Conservation (phyloP, 192 early-diverging fungal species). For the Backusella morwellensis region DNA sequence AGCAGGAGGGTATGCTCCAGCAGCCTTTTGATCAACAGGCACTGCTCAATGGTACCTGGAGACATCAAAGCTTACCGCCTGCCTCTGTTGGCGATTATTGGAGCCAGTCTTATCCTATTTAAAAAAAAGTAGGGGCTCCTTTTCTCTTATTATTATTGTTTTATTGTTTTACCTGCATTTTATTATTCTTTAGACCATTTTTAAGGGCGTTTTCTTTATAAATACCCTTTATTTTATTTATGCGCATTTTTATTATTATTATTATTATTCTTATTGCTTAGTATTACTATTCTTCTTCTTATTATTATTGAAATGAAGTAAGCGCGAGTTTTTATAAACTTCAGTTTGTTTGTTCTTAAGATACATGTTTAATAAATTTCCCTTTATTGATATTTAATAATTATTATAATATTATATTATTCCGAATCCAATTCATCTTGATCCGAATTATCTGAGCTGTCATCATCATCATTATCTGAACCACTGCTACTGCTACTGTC, state of each 20-base stretch:
- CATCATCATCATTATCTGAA: neutral
- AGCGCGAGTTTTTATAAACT: too few species aligned
- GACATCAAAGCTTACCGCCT: conserved; percentile 17
- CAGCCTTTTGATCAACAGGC: conserved; percentile 3
- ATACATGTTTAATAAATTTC: neutral
- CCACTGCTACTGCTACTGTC: neutral
- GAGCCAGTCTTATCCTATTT: neutral
- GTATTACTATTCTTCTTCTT: neutral
- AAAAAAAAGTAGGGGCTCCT: neutral
- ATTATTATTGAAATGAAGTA: too few species aligned
- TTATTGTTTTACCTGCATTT: too few species aligned
- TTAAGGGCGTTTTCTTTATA: too few species aligned
- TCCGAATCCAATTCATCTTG: neutral
- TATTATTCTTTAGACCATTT: too few species aligned
- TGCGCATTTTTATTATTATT: neutral
- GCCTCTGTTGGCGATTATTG: neutral
- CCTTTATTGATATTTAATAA: neutral
- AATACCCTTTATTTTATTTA: too few species aligned
- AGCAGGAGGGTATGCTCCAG: neutral
- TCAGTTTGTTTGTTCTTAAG: neutral
- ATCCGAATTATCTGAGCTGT: neutral
- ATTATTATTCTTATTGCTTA: neutral
- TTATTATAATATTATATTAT: neutral
- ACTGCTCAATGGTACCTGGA: conserved; percentile 10
- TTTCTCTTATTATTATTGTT: too few species aligned